Conservation (phyloP, 768 basidiomycete genomes). For the Phylloporus scabripes region DNA sequence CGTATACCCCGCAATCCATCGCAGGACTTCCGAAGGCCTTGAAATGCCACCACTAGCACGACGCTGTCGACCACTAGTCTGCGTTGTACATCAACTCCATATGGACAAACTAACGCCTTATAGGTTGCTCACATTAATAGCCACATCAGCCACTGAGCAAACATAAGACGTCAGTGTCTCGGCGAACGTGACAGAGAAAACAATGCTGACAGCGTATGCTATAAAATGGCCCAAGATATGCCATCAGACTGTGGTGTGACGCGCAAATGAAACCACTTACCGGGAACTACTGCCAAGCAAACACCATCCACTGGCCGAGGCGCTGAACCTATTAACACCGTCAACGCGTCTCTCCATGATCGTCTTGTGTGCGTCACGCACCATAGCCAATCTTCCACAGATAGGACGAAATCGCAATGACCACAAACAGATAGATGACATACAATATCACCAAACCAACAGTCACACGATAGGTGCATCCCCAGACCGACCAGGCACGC, state of each 20-base stretch:
- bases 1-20: neutral
- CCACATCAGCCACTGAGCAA: conserved; percentile 10
- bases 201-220: conserved; percentile 6
- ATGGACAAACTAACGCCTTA: neutral
- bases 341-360: neutral
- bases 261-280: neutral
- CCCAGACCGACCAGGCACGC: conserved; percentile 20
- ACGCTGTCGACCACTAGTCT: conserved; percentile 8
- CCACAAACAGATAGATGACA: neutral
- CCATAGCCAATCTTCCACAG: conserved; percentile 2
- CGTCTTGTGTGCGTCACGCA: neutral
- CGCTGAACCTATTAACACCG: neutral
- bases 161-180: neutral
- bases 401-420: conserved; percentile 6
- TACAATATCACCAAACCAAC: conserved; percentile 8
- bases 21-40: neutral
- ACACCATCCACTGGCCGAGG: neutral
- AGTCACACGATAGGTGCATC: conserved; percentile 5
- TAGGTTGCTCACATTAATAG: conserved; percentile 1
- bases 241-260: neutral
- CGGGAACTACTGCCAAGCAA: neutral
- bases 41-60: conserved; percentile 2
- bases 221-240: neutral
- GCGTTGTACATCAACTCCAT: neutral
- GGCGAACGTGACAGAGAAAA: neutral